Conservation (phyloP, 306 rosid genomes). For the Lablab purpureus region DNA sequence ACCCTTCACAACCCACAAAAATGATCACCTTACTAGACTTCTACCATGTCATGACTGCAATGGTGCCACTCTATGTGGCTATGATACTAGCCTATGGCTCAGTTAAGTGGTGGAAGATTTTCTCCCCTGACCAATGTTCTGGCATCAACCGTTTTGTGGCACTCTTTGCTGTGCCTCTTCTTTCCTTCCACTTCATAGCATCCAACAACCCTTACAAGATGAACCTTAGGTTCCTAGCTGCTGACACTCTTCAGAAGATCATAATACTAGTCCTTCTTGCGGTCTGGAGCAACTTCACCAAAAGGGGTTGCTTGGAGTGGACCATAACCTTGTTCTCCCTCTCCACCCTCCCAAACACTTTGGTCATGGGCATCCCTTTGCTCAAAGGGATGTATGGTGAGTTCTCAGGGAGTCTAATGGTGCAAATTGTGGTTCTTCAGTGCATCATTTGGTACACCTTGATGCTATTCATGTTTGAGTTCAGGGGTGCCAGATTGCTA, state of each 20-base stretch:
- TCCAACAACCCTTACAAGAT: conserved; percentile 80
- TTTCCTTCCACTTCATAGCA: conserved; percentile 92
- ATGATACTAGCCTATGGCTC: conserved; percentile 94
- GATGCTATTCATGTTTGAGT: conserved; percentile 88
- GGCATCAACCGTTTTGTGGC: conserved; percentile 96
- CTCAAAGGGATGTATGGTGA: conserved; percentile 96
- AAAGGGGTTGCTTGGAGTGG: conserved; percentile 86
- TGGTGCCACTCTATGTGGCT: conserved; percentile 94
- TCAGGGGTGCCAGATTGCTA: conserved; percentile 71
- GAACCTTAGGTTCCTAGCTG: conserved; percentile 85
- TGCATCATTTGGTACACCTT: conserved; percentile 94
- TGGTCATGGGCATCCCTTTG: conserved; percentile 90
- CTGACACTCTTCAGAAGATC: conserved; percentile 84
- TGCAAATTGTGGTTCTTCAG: conserved; percentile 91
- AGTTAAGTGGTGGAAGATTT: conserved; percentile 98
- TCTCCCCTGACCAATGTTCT: conserved; percentile 92
- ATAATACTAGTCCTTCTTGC: conserved; percentile 62
- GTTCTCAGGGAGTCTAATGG: conserved; percentile 82
- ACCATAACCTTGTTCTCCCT: conserved; percentile 84
- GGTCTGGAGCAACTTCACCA: conserved; percentile 65
- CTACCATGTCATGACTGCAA: conserved; percentile 96
- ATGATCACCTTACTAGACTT: conserved; percentile 82
- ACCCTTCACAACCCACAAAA: not conserved
- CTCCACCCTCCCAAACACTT: conserved; percentile 85
- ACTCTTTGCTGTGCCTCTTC: conserved; percentile 91